Evolutionary conservation across 371 early-diverging fungal species (phyloP).

Genomic region (Haplosporangium sp.): DNA sequence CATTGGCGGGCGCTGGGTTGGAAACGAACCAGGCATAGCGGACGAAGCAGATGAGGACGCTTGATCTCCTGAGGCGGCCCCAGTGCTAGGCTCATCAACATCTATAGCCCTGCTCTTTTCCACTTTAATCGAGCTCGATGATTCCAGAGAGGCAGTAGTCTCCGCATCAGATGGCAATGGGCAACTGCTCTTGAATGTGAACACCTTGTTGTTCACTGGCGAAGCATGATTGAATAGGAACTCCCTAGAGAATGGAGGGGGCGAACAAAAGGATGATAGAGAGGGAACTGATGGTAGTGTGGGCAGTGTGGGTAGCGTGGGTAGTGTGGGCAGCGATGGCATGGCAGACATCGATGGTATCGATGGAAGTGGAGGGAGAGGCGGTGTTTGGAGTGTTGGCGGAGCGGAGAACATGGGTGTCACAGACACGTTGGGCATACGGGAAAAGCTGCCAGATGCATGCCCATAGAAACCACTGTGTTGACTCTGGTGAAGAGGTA

Average conservation of each 20-base stretch:
- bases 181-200: conserved; percentile 19
- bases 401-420: conserved; percentile 18
- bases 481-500: too few species aligned
- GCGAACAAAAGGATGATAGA: too few species aligned
- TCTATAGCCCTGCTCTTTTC: conserved; percentile 9
- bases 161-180: conserved; percentile 33
- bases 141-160: neutral
- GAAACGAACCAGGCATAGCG: conserved; percentile 44
- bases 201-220: neutral
- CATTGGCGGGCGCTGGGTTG: conserved; percentile 11
- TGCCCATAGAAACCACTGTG: too few species aligned
- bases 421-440: neutral
- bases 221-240: conserved; percentile 25
- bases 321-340: conserved; percentile 4
- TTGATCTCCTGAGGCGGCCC: neutral
- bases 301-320: neutral
- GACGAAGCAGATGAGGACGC: conserved; percentile 2
- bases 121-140: neutral
- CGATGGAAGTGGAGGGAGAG: conserved; percentile 13
- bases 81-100: conserved; percentile 9
- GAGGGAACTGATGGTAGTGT: conserved; percentile 6
- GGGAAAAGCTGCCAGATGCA: neutral
- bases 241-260: conserved; percentile 30
- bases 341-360: conserved; percentile 25
- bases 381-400: neutral